Evolutionary conservation across 371 early-diverging fungal genomes (phyloP), one percentile per base, ranked within the genome.

Genomic region (Capniomyces stellatus): DNA sequence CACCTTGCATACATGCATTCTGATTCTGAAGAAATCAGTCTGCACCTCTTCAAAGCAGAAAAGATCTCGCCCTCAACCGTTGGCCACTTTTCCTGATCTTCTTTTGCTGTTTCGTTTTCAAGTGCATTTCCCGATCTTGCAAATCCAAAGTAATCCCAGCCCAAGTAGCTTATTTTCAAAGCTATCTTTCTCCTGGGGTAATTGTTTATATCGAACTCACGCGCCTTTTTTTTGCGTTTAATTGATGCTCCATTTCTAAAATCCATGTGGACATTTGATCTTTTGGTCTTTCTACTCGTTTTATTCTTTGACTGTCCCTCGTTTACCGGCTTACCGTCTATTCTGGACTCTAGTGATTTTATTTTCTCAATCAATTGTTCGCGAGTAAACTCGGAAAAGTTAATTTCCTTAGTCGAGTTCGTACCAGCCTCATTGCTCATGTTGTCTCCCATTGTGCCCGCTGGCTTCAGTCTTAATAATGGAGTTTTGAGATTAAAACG

Each of bases 121-220:
- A 61, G 55, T 43, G 57, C 47, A 43, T 51, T 69, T 54, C 69
- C 73, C 52, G 85, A 85, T 3, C 78, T 65, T 3, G 92, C 88
- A 59, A 94, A 80, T 10, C 95, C 96, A 58, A 76, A 74, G 70
- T 94, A 96, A 27, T 80, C 72, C 84, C 86, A 87, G 1, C 94
- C 96, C 54, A 93, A 71, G 69, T 96, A 96, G 28, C 88, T 81
- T 29, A 95, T 73, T 62, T 80, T 83, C 43, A 95, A 71, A 12
- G 92, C 93, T 27, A 95, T 75, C 51, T 76, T 79, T 29, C 92
- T 83, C 54, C 75, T 73, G 12, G 79, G 66, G 58, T 87, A 84
- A 56, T 75, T 73, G 27, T 70, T 54, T 71, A 90, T 89, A 58
- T 92, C 87, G 56, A 93, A 89, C 40, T 69, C 62, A 54, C 64